Evolutionary conservation across 805 yeast species (phyloP).

Genomic region (Teunomyces gatunensis): DNA sequence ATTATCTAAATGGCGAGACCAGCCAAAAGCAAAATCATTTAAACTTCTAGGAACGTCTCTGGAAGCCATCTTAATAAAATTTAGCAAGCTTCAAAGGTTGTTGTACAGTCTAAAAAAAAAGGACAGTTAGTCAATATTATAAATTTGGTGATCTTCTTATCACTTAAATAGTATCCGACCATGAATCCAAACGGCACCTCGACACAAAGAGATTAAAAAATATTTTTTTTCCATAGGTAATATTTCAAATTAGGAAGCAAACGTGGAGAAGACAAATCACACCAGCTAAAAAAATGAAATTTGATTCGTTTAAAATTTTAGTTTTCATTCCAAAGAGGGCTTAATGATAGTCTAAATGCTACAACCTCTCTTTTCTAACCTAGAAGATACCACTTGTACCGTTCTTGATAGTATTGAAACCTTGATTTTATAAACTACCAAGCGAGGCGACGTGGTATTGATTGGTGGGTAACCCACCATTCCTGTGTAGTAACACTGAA

Average conservation of each 20-base stretch:
- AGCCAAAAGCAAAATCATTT: conserved; percentile 35
- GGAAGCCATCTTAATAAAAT: conserved; percentile 14
- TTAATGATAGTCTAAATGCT: too few relatives aligned
- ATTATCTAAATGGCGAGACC: conserved; percentile 39
- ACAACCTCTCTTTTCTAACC: too few relatives aligned
- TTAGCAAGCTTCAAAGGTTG: background rate
- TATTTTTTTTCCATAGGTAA: background rate
- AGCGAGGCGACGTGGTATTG: too few relatives aligned
- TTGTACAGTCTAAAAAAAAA: background rate
- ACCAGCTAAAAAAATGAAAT: background rate
- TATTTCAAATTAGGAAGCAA: background rate
- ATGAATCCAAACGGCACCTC: background rate
- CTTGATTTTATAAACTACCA: too few relatives aligned
- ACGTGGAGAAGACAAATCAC: background rate
- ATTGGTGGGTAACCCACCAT: too few relatives aligned
- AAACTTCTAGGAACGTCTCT: conserved; percentile 52
- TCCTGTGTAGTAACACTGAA: background rate
- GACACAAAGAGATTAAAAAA: background rate
- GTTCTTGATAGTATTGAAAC: too few relatives aligned
- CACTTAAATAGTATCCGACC: background rate
- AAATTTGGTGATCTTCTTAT: background rate
- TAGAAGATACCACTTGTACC: too few relatives aligned
- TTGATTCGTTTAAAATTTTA: background rate
- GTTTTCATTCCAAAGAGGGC: background rate
- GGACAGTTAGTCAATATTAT: background rate